These are phyloP conservation scores for Limnomonas spitsbergensis DNA, from an alignment of 139 green algal genomes.

Conservation along the genomic window DNA sequence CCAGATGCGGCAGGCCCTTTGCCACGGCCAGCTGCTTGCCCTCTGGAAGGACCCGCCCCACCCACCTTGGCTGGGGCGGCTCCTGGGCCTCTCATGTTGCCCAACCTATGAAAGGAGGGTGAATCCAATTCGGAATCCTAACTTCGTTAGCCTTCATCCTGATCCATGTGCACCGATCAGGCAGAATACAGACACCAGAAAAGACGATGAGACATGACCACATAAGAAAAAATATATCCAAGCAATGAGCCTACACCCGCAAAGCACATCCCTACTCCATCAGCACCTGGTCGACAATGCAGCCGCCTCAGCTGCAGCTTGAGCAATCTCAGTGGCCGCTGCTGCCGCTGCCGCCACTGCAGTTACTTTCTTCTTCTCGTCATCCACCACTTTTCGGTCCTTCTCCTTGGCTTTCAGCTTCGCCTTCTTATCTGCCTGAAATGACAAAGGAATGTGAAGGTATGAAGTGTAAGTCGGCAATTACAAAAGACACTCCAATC, in stretches of 20 bases:
- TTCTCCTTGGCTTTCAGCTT: constrained; percentile 65
- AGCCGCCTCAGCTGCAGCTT: constrained; percentile 51
- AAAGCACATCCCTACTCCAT: too few species aligned
- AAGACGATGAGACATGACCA: too few species aligned
- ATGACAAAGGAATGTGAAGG: neutral
- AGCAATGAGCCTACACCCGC: too few species aligned
- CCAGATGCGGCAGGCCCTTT: too few species aligned
- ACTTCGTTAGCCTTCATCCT: too few species aligned
- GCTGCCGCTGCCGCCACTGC: constrained; percentile 34
- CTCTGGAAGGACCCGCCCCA: neutral
- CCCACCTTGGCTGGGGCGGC: neutral
- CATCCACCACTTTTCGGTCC: constrained; percentile 43
- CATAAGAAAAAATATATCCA: too few species aligned
- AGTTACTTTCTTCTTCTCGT: constrained; percentile 27
- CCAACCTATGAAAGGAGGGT: neutral
- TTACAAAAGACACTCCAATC: too few species aligned
- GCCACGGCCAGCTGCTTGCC: too few species aligned
- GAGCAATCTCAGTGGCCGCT: constrained; percentile 59
- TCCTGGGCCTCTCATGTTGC: neutral
- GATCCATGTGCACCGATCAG: too few species aligned
- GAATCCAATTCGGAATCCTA: neutral
- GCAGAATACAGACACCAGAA: too few species aligned
- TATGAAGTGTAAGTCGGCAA: neutral
- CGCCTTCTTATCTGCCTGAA: constrained; percentile 69
- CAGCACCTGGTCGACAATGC: constrained; percentile 40